Conservation (phyloP, 78 protist species). For the Guillardia theta region DNA sequence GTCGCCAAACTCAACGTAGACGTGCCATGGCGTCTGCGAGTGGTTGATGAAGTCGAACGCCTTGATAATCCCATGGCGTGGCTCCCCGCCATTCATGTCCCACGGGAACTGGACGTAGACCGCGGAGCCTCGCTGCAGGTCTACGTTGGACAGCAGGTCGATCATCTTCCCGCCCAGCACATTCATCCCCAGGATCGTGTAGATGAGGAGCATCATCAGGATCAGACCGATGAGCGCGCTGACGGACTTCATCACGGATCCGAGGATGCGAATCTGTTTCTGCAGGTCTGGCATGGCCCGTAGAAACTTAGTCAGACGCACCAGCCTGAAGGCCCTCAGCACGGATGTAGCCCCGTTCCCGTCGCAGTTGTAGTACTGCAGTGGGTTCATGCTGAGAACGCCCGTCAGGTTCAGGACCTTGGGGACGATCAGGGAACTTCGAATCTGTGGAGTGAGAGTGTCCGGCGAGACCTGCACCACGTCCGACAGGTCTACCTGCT, state of each 20-base stretch:
- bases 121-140: background rate
- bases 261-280: background rate
- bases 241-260: background rate
- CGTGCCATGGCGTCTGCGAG: background rate
- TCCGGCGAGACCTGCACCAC: too few relatives aligned
- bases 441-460: too few relatives aligned
- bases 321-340: slow-evolving; percentile 11
- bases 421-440: too few relatives aligned
- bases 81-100: background rate
- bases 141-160: background rate
- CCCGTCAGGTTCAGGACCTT: too few relatives aligned
- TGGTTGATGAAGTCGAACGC: background rate
- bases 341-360: background rate
- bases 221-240: background rate
- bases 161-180: background rate
- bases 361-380: too few relatives aligned
- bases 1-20: background rate
- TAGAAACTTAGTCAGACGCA: background rate
- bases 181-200: background rate
- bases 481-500: too few relatives aligned
- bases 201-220: background rate
- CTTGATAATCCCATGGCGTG: background rate
- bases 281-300: background rate
- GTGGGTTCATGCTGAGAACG: too few relatives aligned
- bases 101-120: background rate